A percentile compares a stretch with the other conserved stretches of the same genome.
These are phyloP conservation scores for Cercospora sesami DNA, from an alignment of 2,329 filamentous ascomycete genomes.

Conservation along the genomic window DNA sequence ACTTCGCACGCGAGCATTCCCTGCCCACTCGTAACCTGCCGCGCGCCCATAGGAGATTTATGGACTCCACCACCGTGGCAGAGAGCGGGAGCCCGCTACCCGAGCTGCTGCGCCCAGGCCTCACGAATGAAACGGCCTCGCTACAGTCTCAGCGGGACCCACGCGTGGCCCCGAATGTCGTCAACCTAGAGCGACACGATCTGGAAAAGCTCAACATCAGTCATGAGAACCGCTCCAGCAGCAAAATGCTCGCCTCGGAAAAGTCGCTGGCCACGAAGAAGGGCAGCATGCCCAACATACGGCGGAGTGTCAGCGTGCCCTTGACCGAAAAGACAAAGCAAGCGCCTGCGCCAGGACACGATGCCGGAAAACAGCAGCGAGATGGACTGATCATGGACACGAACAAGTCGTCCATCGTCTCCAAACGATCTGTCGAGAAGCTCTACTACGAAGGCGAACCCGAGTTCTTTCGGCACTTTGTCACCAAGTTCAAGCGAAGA, in stretches of 20 bases:
- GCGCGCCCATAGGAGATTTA: neutral
- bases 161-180: neutral
- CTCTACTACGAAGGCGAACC: conserved; percentile 75
- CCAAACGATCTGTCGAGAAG: conserved; percentile 88
- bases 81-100: conserved; percentile 6
- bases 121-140: neutral
- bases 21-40: conserved; percentile 1
- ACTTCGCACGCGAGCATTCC: neutral
- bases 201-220: neutral
- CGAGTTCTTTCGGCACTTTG: conserved; percentile 86
- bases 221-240: conserved; percentile 24
- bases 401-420: conserved; percentile 88
- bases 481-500: conserved; percentile 76
- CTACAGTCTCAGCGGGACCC: neutral
- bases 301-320: conserved; percentile 26
- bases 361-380: conserved; percentile 32
- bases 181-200: neutral
- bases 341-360: conserved; percentile 12
- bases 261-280: conserved; percentile 20
- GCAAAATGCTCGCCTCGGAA: conserved; percentile 29
- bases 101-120: conserved; percentile 3
- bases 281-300: conserved; percentile 9
- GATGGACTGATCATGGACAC: conserved; percentile 55
- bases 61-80: conserved; percentile 3
- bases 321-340: conserved; percentile 18